A percentile compares a stretch with the other conserved stretches of the same genome.
These are phyloP conservation scores for Fusarium sambucinum DNA, from an alignment of 2,329 filamentous ascomycete genomes.

Conservation along the genomic window DNA sequence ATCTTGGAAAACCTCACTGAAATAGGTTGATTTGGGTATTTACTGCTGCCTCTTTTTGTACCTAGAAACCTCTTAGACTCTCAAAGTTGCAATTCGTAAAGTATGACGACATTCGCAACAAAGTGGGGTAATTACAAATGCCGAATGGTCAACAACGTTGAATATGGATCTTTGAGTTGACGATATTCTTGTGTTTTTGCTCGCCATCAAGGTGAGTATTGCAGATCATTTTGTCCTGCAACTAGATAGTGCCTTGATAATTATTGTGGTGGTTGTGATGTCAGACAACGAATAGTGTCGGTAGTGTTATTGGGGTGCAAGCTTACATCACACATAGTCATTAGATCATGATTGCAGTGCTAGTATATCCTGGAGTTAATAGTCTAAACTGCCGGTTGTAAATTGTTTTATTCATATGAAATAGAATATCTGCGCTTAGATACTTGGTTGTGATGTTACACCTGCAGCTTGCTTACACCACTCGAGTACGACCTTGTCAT, in stretches of 20 bases:
- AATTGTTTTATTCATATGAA: neutral
- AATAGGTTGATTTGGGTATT: slow-evolving; percentile 1
- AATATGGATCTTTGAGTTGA: slow-evolving; percentile 4
- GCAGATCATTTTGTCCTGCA: neutral
- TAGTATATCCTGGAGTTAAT: neutral
- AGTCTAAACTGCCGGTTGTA: no score
- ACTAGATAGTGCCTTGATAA: neutral
- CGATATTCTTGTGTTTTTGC: neutral
- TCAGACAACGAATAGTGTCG: neutral
- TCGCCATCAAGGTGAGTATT: slow-evolving; percentile 18
- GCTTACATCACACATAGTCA: neutral
- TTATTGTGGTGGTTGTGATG: neutral
- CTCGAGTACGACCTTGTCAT: neutral
- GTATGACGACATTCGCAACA: slow-evolving; percentile 38
- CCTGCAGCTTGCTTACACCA: neutral
- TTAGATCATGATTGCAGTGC: neutral
- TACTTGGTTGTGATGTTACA: neutral
- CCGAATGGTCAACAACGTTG: slow-evolving; percentile 20
- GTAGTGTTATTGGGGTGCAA: slow-evolving; percentile 4
- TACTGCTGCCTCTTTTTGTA: slow-evolving; percentile 1
- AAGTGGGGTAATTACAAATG: slow-evolving; percentile 40
- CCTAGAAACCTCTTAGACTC: neutral
- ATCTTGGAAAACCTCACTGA: neutral
- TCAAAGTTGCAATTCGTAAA: slow-evolving; percentile 4
- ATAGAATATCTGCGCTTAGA: neutral